Conservation (phyloP, 2,329 filamentous ascomycete species). For the Rasamsonia emersonii region DNA sequence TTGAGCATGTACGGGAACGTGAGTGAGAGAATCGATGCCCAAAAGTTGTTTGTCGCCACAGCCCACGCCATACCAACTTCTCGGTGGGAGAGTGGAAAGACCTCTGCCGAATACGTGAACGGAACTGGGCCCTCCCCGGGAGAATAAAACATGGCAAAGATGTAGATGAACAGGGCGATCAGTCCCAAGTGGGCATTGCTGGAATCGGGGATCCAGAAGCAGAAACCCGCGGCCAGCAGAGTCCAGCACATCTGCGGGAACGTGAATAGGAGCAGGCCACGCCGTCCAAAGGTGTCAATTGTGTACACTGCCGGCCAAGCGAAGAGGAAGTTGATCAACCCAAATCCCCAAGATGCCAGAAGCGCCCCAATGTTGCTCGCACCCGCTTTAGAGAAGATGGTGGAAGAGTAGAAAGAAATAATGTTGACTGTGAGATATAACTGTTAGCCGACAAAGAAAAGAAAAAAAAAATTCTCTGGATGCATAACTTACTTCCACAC, state of each 20-base stretch:
- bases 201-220: constrained; percentile 42
- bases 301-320: constrained; percentile 57
- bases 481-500: constrained; percentile 41
- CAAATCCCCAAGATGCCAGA: constrained; percentile 57
- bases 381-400: constrained; percentile 47
- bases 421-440: constrained; percentile 49
- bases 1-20: constrained; percentile 36
- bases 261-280: constrained; percentile 54
- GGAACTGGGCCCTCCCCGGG: constrained; percentile 53
- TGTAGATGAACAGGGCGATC: constrained; percentile 54
- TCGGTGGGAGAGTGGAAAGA: constrained; percentile 48
- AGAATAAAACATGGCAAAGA: constrained; percentile 58
- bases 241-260: constrained; percentile 64
- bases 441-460: background rate
- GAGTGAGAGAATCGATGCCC: constrained; percentile 35
- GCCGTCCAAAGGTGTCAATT: constrained; percentile 59
- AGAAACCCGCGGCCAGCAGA: constrained; percentile 52
- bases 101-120: constrained; percentile 47
- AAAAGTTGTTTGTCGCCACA: constrained; percentile 31
- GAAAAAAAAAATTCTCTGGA: background rate
- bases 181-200: constrained; percentile 42
- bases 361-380: constrained; percentile 49
- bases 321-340: constrained; percentile 56
- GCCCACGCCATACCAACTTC: constrained; percentile 37
- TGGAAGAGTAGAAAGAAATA: constrained; percentile 67